A percentile compares a stretch with the other conserved stretches of the same genome.
These are phyloP conservation scores for Apiotrichum brassicae DNA, from an alignment of 1,284 basidiomycete genomes.

Conservation along the genomic window DNA sequence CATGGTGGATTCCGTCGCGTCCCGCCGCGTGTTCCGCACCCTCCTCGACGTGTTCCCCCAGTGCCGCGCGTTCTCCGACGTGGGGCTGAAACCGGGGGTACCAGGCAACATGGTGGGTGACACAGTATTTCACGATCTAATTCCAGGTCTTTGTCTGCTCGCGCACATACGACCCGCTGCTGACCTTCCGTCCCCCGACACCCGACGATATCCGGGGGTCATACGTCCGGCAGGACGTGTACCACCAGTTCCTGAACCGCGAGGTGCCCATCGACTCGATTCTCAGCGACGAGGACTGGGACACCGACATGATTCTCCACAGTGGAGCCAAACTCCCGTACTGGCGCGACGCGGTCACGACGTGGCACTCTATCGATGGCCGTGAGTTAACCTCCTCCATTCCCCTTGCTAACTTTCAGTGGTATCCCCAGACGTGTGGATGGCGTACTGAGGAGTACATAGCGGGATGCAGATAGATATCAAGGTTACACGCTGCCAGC, in stretches of 20 bases:
- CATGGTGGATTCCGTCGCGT: constrained; percentile 56
- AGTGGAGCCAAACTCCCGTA: constrained; percentile 13
- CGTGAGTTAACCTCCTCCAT: constrained; percentile 21
- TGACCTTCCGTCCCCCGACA: constrained; percentile 59
- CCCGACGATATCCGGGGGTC: constrained; percentile 30
- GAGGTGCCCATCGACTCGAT: constrained; percentile 30
- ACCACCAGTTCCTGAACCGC: constrained; percentile 26
- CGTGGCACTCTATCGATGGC: constrained; percentile 32
- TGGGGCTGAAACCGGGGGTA: constrained; percentile 44
- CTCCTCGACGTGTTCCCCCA: constrained; percentile 59
- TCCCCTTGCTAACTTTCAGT: no score
- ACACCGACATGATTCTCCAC: not conserved
- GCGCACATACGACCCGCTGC: constrained; percentile 50
- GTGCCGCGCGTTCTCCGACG: constrained; percentile 48
- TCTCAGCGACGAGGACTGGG: constrained; percentile 8
- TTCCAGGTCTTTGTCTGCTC: constrained; percentile 12
- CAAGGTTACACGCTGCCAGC: no score
- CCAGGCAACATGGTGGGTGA: constrained; percentile 66
- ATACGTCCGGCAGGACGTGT: constrained; percentile 29
- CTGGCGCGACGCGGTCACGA: constrained; percentile 16
- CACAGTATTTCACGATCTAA: not conserved
- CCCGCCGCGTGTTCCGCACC: constrained; percentile 62
- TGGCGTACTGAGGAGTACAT: constrained; percentile 22
- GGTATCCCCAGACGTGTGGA: constrained; percentile 23
- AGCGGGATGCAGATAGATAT: no score